These are phyloP conservation scores for Aspergillus saccharolyticus DNA, from an alignment of 495 filamentous ascomycete genomes.

Conservation along the genomic window DNA sequence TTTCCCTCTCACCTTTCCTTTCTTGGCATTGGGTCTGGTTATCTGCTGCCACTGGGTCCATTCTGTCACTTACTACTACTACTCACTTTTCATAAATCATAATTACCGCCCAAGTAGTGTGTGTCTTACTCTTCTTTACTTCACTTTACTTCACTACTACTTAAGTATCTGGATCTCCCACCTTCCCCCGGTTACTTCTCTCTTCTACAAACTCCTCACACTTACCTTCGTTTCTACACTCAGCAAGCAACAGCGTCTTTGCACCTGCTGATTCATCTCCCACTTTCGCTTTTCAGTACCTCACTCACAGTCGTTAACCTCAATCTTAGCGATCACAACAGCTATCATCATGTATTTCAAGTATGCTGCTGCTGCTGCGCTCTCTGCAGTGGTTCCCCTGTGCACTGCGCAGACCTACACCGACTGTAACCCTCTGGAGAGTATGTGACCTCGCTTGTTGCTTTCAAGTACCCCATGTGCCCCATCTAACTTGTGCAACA, in stretches of 20 bases:
- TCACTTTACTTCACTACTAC: slow-evolving; percentile 1
- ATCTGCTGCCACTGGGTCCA: background rate
- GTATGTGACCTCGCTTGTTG: slow-evolving; percentile 15
- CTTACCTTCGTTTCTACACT: background rate
- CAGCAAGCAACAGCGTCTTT: background rate
- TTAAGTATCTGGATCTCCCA: background rate
- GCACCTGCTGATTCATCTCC: background rate
- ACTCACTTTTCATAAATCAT: background rate
- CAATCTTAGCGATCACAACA: background rate
- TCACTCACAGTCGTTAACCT: slow-evolving; percentile 1
- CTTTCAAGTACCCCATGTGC: background rate
- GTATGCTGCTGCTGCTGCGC: slow-evolving; percentile 29
- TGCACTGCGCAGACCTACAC: slow-evolving; percentile 44
- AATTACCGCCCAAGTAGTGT: background rate
- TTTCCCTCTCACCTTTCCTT: background rate
- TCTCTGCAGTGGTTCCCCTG: slow-evolving; percentile 33
- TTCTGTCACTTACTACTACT: too few species aligned
- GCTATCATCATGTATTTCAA: slow-evolving; percentile 30
- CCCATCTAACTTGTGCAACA: slow-evolving; percentile 14
- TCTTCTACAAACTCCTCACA: background rate
- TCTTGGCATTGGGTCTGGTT: background rate
- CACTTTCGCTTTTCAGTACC: slow-evolving; percentile 7
- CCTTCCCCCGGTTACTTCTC: background rate
- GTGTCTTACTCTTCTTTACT: background rate
- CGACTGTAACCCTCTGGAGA: slow-evolving; percentile 39